phyloP scores from a whole-genome alignment of 2,329 filamentous ascomycete species.

The Cercospora citrullina region DNA sequence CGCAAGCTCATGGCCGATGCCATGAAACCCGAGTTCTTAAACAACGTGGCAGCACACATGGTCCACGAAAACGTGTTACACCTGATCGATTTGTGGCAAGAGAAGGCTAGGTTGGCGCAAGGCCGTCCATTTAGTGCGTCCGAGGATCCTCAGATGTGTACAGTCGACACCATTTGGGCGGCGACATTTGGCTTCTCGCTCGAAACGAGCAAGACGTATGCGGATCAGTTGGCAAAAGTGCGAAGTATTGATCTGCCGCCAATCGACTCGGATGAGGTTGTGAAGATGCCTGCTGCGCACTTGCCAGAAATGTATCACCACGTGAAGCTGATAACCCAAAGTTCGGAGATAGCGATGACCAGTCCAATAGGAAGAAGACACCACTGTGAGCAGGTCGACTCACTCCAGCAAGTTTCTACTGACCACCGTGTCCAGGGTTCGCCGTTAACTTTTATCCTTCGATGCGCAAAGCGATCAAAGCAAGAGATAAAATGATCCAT shows the following conservation, averaged over 20 bases:
- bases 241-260: background rate
- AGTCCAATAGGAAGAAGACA: background rate
- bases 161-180: conserved; percentile 11
- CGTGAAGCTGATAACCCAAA: background rate
- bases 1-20: conserved; percentile 8
- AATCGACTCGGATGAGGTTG: background rate
- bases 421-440: background rate
- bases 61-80: background rate
- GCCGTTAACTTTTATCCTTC: conserved; percentile 14
- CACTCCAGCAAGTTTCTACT: background rate
- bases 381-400: background rate
- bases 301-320: background rate
- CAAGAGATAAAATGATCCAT: background rate
- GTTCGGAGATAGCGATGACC: conserved; percentile 6
- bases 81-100: conserved; percentile 1
- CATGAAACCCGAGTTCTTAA: conserved; percentile 8
- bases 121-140: background rate
- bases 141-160: background rate
- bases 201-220: background rate
- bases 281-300: background rate
- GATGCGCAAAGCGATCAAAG: background rate
- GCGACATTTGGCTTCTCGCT: conserved; percentile 5
- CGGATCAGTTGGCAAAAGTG: background rate
- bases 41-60: background rate
- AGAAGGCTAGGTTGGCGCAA: background rate